Conservation (phyloP, 345 rosid genomes). For the Diplotaxis tenuifolia region DNA sequence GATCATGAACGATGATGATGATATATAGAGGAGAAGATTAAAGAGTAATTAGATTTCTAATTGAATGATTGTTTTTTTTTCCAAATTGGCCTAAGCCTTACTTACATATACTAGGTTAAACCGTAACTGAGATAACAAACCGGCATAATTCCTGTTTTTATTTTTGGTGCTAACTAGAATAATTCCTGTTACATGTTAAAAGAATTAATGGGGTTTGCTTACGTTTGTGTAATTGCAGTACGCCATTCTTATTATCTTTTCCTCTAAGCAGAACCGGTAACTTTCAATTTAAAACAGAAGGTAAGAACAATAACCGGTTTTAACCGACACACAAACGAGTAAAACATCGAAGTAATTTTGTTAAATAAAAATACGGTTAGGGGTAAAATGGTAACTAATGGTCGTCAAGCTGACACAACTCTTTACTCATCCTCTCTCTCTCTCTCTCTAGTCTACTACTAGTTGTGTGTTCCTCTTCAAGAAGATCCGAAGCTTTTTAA, state of each 20-base stretch:
- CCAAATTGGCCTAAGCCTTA: background rate
- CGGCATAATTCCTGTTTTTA: no score
- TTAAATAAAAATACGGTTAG: background rate
- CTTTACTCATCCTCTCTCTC: background rate
- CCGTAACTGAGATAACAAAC: background rate
- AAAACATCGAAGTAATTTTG: background rate
- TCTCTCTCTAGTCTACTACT: background rate
- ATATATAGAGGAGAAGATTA: background rate
- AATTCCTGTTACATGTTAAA: background rate
- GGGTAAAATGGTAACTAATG: constrained; percentile 2
- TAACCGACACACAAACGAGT: background rate
- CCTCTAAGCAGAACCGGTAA: background rate
- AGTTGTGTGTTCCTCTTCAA: background rate
- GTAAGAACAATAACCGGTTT: background rate
- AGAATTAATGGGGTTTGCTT: background rate
- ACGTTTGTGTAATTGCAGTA: background rate
- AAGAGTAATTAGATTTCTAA: background rate
- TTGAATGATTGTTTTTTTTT: background rate
- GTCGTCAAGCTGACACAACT: constrained; percentile 34
- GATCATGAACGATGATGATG: no score
- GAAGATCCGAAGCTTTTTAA: constrained; percentile 20
- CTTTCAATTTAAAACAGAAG: background rate
- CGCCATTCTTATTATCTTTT: background rate
- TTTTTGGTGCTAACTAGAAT: no score
- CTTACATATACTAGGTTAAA: background rate